phyloP scores from a whole-genome alignment of 495 filamentous ascomycete species.

The Daldinia decipiens region DNA sequence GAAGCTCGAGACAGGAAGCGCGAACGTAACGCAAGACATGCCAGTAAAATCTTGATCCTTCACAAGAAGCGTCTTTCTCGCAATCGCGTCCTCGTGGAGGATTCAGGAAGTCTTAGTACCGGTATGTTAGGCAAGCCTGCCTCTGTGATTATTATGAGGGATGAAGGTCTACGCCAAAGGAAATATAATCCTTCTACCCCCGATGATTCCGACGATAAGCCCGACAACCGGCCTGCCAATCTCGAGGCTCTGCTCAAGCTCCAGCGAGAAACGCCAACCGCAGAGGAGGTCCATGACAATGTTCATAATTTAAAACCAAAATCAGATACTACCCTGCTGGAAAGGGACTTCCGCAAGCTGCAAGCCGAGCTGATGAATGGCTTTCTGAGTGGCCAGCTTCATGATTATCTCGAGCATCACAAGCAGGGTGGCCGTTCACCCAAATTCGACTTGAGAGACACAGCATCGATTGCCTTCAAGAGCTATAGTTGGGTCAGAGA shows the following conservation, averaged over 20 bases:
- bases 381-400: conserved; percentile 57
- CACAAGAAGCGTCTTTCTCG: conserved; percentile 41
- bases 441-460: neutral
- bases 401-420: conserved; percentile 48
- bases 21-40: neutral
- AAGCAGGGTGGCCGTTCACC: neutral
- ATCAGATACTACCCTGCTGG: conserved; percentile 40
- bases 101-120: conserved; percentile 16
- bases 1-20: neutral
- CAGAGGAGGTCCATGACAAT: conserved; percentile 51
- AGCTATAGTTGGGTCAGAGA: conserved; percentile 47
- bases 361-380: conserved; percentile 50
- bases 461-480: neutral
- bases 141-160: conserved; percentile 57
- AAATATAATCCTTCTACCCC: neutral
- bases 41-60: conserved; percentile 24
- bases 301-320: conserved; percentile 57
- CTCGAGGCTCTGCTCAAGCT: conserved; percentile 48
- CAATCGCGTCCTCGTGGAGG: conserved; percentile 37
- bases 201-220: conserved; percentile 4
- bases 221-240: conserved; percentile 33
- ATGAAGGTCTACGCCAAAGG: conserved; percentile 41
- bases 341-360: conserved; percentile 54
- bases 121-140: conserved; percentile 52
- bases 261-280: conserved; percentile 35